phyloP scores from a whole-genome alignment of 2,329 filamentous ascomycete genomes.

The Aspergillus sp. region DNA sequence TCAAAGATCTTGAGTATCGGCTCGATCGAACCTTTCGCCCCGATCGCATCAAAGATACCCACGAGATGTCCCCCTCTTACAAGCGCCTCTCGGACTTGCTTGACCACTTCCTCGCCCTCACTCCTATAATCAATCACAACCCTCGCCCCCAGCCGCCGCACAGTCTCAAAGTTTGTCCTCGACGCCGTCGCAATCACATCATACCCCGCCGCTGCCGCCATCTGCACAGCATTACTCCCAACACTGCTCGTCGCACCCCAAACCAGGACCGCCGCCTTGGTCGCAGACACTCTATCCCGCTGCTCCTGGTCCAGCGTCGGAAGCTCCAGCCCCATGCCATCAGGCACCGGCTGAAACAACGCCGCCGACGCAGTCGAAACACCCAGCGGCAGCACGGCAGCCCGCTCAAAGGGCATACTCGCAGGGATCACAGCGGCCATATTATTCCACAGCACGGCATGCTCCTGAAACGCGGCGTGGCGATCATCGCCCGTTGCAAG shows the following conservation, averaged over 20 bases:
- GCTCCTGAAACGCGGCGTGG: background rate
- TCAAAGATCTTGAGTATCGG: background rate
- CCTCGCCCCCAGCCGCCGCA: background rate
- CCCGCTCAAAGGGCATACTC: background rate
- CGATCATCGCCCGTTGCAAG: background rate
- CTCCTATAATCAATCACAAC: background rate
- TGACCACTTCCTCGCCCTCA: background rate
- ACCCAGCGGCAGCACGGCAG: background rate
- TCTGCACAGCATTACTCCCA: background rate
- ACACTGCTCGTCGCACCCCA: conserved; percentile 1
- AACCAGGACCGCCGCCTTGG: background rate
- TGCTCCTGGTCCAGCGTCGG: background rate
- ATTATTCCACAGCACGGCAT: background rate
- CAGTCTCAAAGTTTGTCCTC: background rate
- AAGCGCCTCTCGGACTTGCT: background rate
- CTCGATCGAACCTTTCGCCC: background rate
- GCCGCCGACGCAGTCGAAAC: background rate
- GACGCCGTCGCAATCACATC: background rate
- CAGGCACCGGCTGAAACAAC: background rate
- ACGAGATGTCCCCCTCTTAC: background rate
- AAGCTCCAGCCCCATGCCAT: background rate
- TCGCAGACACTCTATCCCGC: background rate
- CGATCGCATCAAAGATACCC: background rate
- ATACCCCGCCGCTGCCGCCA: background rate
- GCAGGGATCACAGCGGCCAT: background rate